Percentiles rank a stretch among this genome's conserved stretches.
phyloP scores from a whole-genome alignment of 345 rosid species.

The Cardamine chenopodiifolia region DNA sequence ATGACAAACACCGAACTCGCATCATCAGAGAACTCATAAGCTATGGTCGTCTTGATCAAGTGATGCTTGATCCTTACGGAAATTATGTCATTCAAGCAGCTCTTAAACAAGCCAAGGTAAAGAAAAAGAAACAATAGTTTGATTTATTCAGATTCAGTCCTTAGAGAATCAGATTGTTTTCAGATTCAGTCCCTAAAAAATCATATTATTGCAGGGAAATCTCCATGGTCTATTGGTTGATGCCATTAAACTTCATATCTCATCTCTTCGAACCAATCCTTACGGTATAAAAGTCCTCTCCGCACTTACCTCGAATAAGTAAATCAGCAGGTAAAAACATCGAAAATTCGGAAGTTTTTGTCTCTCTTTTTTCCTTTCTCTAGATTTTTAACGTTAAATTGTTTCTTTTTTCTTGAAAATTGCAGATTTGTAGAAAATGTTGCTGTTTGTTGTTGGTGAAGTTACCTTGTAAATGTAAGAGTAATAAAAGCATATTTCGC shows the following conservation, averaged over 20 bases:
- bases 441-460: constrained; percentile 31
- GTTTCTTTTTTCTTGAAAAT: constrained; percentile 11
- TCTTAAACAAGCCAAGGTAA: constrained; percentile 62
- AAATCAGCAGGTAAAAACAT: constrained; percentile 37
- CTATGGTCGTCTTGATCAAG: constrained; percentile 59
- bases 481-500: constrained; percentile 47
- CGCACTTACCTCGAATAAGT: constrained; percentile 64
- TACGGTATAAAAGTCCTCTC: constrained; percentile 85
- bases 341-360: too few relatives aligned
- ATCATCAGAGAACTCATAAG: constrained; percentile 63
- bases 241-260: constrained; percentile 63
- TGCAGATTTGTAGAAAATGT: constrained; percentile 41
- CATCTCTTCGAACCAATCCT: constrained; percentile 69
- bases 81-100: constrained; percentile 89
- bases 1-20: constrained; percentile 50
- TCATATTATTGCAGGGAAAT: constrained; percentile 54
- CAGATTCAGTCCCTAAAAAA: not conserved
- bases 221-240: constrained; percentile 59
- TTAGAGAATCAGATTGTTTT: not conserved
- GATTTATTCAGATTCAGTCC: constrained; percentile 5
- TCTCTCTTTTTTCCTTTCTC: not conserved
- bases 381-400: constrained; percentile 1
- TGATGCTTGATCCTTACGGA: constrained; percentile 88
- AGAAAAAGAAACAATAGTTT: not conserved
- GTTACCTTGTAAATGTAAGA: constrained; percentile 46